Percentiles rank a stretch among this genome's conserved stretches.
phyloP scores from a whole-genome alignment of 495 filamentous ascomycete genomes.

The Durotheca rogersii region DNA sequence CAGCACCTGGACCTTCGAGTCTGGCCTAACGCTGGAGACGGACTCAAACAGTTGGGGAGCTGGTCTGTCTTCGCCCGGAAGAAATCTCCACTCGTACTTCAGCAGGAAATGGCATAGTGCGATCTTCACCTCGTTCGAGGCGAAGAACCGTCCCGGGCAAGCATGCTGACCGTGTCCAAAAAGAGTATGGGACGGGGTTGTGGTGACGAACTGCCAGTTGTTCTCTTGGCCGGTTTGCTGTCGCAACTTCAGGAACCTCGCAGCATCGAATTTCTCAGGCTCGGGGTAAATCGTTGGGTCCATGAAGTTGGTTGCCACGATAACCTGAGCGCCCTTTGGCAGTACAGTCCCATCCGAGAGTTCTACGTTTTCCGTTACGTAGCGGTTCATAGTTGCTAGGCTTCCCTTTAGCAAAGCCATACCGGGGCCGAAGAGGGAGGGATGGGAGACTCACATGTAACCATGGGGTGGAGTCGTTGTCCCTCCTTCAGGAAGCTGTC shows the following conservation, averaged over 20 bases:
- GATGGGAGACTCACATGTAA: constrained; percentile 33
- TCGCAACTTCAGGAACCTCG: constrained; percentile 49
- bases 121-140: constrained; percentile 50
- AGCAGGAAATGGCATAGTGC: constrained; percentile 44
- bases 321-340: constrained; percentile 49
- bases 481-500: constrained; percentile 52
- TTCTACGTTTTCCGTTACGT: constrained; percentile 39
- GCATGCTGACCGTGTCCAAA: constrained; percentile 56
- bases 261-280: constrained; percentile 47
- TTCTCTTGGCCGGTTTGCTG: constrained; percentile 48
- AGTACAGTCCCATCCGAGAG: constrained; percentile 51
- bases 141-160: constrained; percentile 56
- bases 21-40: constrained; percentile 14
- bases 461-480: constrained; percentile 39
- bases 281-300: constrained; percentile 48
- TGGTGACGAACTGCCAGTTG: constrained; percentile 50
- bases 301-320: constrained; percentile 37
- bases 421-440: constrained; percentile 5
- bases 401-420: constrained; percentile 12
- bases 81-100: constrained; percentile 50
- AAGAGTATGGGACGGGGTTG: constrained; percentile 40
- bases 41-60: constrained; percentile 26
- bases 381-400: constrained; percentile 47
- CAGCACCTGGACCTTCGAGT: constrained; percentile 31
- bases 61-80: constrained; percentile 35